A percentile compares a stretch with the other conserved stretches of the same genome.
Evolutionary conservation across 306 rosid species (phyloP).

Genomic region (Comarum palustre): DNA sequence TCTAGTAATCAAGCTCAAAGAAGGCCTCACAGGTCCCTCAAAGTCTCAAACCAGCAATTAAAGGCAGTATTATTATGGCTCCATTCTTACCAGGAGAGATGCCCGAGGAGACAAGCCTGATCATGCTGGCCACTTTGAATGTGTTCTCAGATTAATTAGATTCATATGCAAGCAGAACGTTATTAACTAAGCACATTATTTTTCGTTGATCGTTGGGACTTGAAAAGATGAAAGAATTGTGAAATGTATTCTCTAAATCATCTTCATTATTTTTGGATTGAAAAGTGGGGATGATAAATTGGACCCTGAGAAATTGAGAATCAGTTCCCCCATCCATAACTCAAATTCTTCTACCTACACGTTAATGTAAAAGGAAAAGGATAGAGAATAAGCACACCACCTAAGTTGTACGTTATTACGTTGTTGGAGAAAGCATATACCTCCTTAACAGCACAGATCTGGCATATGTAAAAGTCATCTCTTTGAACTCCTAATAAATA

Average conservation of each 20-base stretch:
- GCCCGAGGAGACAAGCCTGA: too few species aligned
- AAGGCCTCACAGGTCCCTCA: background rate
- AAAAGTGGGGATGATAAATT: background rate
- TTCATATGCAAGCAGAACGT: background rate
- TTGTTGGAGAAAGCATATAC: background rate
- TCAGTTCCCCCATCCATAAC: background rate
- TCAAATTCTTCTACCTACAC: background rate
- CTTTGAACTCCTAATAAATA: background rate
- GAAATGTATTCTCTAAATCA: background rate
- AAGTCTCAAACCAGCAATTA: too few species aligned
- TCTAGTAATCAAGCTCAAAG: constrained; percentile 21
- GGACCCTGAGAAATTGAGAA: background rate
- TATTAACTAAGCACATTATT: too few species aligned
- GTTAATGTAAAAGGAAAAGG: background rate
- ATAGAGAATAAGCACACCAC: background rate
- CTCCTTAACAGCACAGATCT: background rate
- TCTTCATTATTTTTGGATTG: background rate
- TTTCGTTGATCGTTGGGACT: background rate
- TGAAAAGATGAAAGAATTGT: background rate
- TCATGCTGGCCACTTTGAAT: too few species aligned
- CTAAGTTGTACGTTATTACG: constrained; percentile 1
- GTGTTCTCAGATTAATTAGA: background rate
- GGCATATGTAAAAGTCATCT: background rate
- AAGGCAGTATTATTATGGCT: too few species aligned
- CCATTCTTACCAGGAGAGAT: too few species aligned